Base-by-base conservation (phyloP, 345 rosid genomes). In the Sonneratia caseolaris region DNA sequence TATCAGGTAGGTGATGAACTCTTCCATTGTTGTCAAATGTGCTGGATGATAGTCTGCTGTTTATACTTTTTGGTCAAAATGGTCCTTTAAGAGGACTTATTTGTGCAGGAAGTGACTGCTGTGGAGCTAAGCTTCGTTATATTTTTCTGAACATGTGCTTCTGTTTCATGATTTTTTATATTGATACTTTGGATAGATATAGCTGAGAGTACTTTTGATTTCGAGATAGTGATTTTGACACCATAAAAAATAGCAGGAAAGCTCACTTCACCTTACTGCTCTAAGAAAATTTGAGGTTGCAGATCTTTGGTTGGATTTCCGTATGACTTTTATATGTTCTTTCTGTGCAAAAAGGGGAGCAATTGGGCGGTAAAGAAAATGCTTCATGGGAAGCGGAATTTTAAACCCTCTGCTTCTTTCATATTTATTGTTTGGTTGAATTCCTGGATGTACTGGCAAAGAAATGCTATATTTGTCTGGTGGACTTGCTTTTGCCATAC, bases 1-100 rank as follows among this genome's bases (percentile, higher is more conserved):
- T 32, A 88, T 95, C 81, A 90, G 92, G 97, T 90, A 71, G 47
- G 79, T 65, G 67, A 35, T 70, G 66, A 68, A 51, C 62, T 73
- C 72, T 15, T 13, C 32, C 48, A 1, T 70, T 14, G 27, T 51
- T 36, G 4, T 42, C 45, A 42, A 42, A 42, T 57, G 64, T 57
- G n/a, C 22, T 53, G 57, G 64, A 57, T 24, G 35, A 21, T 57
- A 22, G 11, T 4, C 35, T n/a, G n/a, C 1, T 57, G 3, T 57
- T 57, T 7, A 57, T 1, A n/a, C 64, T 21, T 32, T 57, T 42
- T 21, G 22, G 24, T 16, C 21, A 2, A 9, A 7, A n/a, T 57
- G 64, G 0, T 22, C 32, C 35, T 57, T 24, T n/a, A 22, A 24
- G 64, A 19, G 7, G 13, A 6, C 14, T 53, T 53, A 53, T 57